phyloP scores from a whole-genome alignment of 495 filamentous ascomycete species.

The Trichoderma erinaceum region DNA sequence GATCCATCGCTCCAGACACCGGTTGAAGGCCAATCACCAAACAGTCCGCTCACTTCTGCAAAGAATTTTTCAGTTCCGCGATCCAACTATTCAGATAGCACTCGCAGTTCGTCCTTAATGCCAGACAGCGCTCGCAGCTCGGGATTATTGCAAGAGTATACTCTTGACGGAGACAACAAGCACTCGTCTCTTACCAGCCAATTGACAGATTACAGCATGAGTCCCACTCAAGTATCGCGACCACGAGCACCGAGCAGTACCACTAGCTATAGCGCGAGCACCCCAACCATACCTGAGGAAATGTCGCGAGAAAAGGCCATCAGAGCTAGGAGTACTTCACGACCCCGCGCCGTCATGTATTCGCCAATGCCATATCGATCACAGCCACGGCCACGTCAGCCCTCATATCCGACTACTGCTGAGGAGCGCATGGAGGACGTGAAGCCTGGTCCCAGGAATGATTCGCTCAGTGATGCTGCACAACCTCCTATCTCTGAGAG shows the following conservation, averaged over 20 bases:
- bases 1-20: background rate
- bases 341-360: constrained; percentile 8
- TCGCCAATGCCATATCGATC: constrained; percentile 11
- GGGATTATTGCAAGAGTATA: background rate
- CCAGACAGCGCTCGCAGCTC: constrained; percentile 10
- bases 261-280: background rate
- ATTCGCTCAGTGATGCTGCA: background rate
- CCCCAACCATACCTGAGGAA: background rate
- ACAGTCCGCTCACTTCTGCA: background rate
- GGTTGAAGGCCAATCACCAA: background rate
- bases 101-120: background rate
- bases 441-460: background rate
- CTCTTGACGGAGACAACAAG: background rate
- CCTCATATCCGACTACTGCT: constrained; percentile 17
- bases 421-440: constrained; percentile 18
- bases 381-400: constrained; percentile 12
- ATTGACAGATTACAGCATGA: background rate
- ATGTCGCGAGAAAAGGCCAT: background rate
- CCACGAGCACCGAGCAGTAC: constrained; percentile 5
- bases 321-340: background rate
- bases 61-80: background rate
- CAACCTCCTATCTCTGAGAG: background rate
- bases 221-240: background rate
- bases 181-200: background rate
- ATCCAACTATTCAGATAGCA: background rate